Conservation (phyloP, 805 yeast genomes). For the Suhomyces emberorum region DNA sequence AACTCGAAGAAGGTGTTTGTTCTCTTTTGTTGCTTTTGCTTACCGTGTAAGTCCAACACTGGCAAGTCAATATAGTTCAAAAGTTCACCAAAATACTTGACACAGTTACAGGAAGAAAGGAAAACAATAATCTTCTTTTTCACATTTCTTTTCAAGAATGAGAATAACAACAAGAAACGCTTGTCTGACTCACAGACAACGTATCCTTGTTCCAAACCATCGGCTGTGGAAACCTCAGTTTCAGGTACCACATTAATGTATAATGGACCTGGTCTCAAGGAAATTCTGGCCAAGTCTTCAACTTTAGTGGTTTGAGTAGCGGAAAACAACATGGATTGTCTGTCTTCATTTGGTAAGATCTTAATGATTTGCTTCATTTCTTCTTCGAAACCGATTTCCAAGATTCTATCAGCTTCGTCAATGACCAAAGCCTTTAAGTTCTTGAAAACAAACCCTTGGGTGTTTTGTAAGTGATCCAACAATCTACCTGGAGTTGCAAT, state of each 20-base stretch:
- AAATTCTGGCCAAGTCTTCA: constrained; percentile 95
- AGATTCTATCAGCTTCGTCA: constrained; percentile 97
- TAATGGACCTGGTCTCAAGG: constrained; percentile 87
- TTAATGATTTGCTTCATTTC: constrained; percentile 97
- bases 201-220: constrained; percentile 97
- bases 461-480: constrained; percentile 93
- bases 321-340: constrained; percentile 97
- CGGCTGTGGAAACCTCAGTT: constrained; percentile 84
- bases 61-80: constrained; percentile 96
- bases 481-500: constrained; percentile 98
- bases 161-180: constrained; percentile 83
- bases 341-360: constrained; percentile 85
- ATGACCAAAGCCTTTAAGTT: constrained; percentile 90
- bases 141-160: constrained; percentile 88
- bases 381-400: constrained; percentile 97
- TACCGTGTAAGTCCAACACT: constrained; percentile 93
- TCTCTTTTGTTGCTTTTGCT: constrained; percentile 97
- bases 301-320: constrained; percentile 99
- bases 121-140: constrained; percentile 94
- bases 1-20: constrained; percentile 98
- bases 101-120: constrained; percentile 94
- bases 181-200: constrained; percentile 97
- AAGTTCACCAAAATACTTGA: constrained; percentile 91
- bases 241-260: constrained; percentile 91
- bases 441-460: constrained; percentile 89